Base-by-base conservation (phyloP, 2,329 filamentous ascomycete genomes). In the Colletotrichum gloeosporioides region DNA sequence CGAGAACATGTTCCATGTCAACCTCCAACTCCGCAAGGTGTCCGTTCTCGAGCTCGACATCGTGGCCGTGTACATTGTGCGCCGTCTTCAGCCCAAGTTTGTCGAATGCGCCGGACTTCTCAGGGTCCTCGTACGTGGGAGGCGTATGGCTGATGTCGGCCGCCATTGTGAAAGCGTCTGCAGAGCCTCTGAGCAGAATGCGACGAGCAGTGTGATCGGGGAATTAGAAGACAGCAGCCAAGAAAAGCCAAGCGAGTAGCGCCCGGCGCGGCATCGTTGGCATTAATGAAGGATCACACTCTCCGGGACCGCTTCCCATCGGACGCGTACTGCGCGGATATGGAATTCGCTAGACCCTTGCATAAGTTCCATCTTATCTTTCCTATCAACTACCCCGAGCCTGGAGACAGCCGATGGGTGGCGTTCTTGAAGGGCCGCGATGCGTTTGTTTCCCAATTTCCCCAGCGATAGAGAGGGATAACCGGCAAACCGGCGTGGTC, bases 1-100 rank as follows among this genome's bases (percentile, higher is more conserved):
- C 55, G 6, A 76, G 63, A n/a, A 76, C 73, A 7, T 53, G 55
- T 8, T 55, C 69, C 73, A 76, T 68, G 3, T 76, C 73, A 12
- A 76, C 73, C 57, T 76, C 73, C 15, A 76, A 32, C 64, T 76
- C 73, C 31, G 70, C 57, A 32, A 76, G 73, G 8, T 76, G 73
- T n/a, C 73, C 73, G 16, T 76, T 76, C 5, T 76, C 69, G n/a
- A 76, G 63, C 8, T 76, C 69, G 55, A 69, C 57, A 31, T 76
- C 69, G 16, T 64, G 69, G 4, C 57, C 69, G 18, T 73, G 73
- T 16, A 66, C 2, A 5, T 76, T 73, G 27, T 64, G 69, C 15
- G 73, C 73, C 39, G 73, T 76, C 63, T 76, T 76, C n/a, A 22
- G 22, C 22, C 61, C 32, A 34, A 57, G 1, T 8, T n/a, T 22